These are phyloP conservation scores for Fusarium citri DNA, from an alignment of 2,329 filamentous ascomycete species.

Conservation along the genomic window DNA sequence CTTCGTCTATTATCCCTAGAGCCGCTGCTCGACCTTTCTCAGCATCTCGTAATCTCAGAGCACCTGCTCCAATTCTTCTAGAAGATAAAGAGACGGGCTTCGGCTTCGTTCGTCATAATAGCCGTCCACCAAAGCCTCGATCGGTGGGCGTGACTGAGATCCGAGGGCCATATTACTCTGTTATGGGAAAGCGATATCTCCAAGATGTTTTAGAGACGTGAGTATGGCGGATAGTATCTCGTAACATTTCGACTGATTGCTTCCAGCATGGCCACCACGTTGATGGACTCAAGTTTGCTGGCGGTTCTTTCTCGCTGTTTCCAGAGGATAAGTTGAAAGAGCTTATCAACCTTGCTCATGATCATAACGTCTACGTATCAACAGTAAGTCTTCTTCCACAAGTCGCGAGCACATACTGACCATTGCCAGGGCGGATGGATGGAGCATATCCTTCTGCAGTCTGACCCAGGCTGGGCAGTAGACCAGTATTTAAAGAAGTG, in stretches of 20 bases:
- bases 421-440: slow-evolving; percentile 13
- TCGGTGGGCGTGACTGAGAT: slow-evolving; percentile 65
- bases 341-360: slow-evolving; percentile 16
- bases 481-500: slow-evolving; percentile 64
- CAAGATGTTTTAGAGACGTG: slow-evolving; percentile 65
- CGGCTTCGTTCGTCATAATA: slow-evolving; percentile 61
- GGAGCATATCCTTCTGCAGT: slow-evolving; percentile 22
- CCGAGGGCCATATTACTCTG: slow-evolving; percentile 66
- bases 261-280: slow-evolving; percentile 61
- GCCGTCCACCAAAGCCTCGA: slow-evolving; percentile 60
- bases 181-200: slow-evolving; percentile 64
- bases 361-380: slow-evolving; percentile 25
- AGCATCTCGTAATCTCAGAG: neutral
- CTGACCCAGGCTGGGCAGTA: slow-evolving; percentile 57
- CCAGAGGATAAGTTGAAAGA: slow-evolving; percentile 3
- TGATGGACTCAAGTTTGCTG: slow-evolving; percentile 67
- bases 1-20: neutral
- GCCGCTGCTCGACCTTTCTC: neutral
- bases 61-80: neutral
- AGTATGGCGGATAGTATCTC: neutral
- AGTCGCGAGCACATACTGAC: rapidly evolving
- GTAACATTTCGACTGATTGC: neutral
- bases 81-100: slow-evolving; percentile 5
- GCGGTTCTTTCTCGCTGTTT: slow-evolving; percentile 47
- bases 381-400: neutral